These are phyloP conservation scores for Kalanchoe fedtschenkoi DNA, from an alignment of 164 flowering plant species.

Conservation along the genomic window DNA sequence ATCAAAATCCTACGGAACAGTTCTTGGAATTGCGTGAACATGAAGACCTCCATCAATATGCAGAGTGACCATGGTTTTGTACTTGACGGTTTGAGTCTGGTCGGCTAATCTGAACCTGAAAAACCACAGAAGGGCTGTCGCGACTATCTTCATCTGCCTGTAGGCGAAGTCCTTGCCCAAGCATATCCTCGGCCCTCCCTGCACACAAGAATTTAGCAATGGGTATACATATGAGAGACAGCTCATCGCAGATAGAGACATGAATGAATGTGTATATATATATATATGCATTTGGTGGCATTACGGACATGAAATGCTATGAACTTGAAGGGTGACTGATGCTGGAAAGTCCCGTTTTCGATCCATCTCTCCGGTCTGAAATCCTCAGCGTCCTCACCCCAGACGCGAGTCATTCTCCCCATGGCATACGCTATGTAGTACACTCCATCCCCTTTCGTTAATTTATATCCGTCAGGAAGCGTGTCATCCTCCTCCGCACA, in stretches of 20 bases:
- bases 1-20: neutral
- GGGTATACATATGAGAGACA: too few relatives aligned
- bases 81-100: slow-evolving; percentile 31
- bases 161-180: slow-evolving; percentile 71
- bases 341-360: slow-evolving; percentile 43
- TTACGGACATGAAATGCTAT: slow-evolving; percentile 41
- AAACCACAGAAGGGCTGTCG: slow-evolving; percentile 32
- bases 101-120: slow-evolving; percentile 40
- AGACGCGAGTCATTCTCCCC: slow-evolving; percentile 73
- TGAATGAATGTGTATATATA: too few relatives aligned
- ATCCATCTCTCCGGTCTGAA: slow-evolving; percentile 80
- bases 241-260: too few relatives aligned
- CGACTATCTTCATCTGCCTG: slow-evolving; percentile 65
- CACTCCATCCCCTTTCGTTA: slow-evolving; percentile 53
- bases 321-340: slow-evolving; percentile 62
- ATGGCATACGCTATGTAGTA: slow-evolving; percentile 64
- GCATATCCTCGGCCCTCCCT: slow-evolving; percentile 78
- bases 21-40: slow-evolving; percentile 32
- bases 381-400: slow-evolving; percentile 79
- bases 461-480: slow-evolving; percentile 51
- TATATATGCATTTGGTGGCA: too few relatives aligned
- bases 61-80: slow-evolving; percentile 65
- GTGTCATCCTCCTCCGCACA: slow-evolving; percentile 57
- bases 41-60: slow-evolving; percentile 63
- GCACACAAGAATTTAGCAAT: slow-evolving; percentile 2